These are phyloP conservation scores for Ramalina intermedia DNA, from an alignment of 495 filamentous ascomycete genomes.

Conservation along the genomic window DNA sequence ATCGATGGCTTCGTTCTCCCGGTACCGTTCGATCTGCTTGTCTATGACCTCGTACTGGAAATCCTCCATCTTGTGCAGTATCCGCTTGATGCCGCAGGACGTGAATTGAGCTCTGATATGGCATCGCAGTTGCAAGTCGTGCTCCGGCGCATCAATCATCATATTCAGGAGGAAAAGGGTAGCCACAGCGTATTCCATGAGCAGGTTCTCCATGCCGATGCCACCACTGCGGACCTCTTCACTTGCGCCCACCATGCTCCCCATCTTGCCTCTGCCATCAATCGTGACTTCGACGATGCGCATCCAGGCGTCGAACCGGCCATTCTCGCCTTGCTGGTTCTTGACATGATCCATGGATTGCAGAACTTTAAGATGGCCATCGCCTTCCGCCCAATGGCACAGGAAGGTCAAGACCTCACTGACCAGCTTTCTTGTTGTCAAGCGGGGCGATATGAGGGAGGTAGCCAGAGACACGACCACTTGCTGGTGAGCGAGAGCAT, in stretches of 20 bases:
- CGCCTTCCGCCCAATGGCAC: constrained; percentile 89
- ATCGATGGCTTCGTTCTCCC: constrained; percentile 89
- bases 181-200: constrained; percentile 98
- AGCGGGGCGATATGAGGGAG: constrained; percentile 72
- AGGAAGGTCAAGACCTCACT: constrained; percentile 94
- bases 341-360: constrained; percentile 90
- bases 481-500: constrained; percentile 82
- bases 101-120: constrained; percentile 95
- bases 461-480: constrained; percentile 79
- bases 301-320: constrained; percentile 98
- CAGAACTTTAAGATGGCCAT: constrained; percentile 88
- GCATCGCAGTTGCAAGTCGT: constrained; percentile 76
- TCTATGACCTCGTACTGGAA: constrained; percentile 98
- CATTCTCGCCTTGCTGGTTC: constrained; percentile 76
- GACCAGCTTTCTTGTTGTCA: constrained; percentile 87
- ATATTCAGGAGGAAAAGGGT: constrained; percentile 94
- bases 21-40: constrained; percentile 92
- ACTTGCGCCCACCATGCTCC: constrained; percentile 87
- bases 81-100: constrained; percentile 87
- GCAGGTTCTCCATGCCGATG: constrained; percentile 95
- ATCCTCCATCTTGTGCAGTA: constrained; percentile 90
- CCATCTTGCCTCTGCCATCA: constrained; percentile 96
- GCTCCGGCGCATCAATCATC: constrained; percentile 81
- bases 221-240: constrained; percentile 95
- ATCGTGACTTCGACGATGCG: constrained; percentile 94